Conservation (phyloP, 768 basidiomycete species). For the Phylloporus sp. region DNA sequence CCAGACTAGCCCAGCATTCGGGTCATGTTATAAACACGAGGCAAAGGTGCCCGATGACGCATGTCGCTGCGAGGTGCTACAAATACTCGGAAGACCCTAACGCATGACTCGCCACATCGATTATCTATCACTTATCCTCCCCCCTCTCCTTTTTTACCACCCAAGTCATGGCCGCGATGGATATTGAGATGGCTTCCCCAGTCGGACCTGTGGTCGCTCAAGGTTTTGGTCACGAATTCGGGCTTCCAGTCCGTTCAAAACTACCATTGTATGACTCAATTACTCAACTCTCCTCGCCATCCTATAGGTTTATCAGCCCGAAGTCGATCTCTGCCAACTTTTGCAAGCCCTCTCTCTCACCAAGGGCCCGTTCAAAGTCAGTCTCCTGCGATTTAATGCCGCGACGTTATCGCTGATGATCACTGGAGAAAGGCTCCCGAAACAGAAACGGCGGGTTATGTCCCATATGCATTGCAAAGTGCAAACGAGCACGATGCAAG, state of each 20-base stretch:
- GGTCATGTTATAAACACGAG: conserved; percentile 27
- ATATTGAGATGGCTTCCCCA: conserved; percentile 33
- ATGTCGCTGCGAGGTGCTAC: conserved; percentile 24
- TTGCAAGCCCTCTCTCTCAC: conserved; percentile 49
- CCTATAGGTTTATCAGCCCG: conserved; percentile 25
- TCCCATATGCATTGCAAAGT: conserved; percentile 30
- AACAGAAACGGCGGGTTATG: conserved; percentile 15
- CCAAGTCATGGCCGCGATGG: conserved; percentile 23
- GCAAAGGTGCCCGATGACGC: conserved; percentile 24
- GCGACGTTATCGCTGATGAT: conserved; percentile 12
- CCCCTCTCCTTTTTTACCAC: background rate
- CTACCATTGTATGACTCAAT: background rate
- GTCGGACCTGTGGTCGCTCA: conserved; percentile 26
- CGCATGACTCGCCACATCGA: conserved; percentile 8
- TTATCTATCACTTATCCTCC: conserved; percentile 11
- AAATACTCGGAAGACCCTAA: conserved; percentile 17
- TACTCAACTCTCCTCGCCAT: conserved; percentile 1
- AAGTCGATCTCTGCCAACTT: conserved; percentile 51
- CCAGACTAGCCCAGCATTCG: conserved; percentile 6
- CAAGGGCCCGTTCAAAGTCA: conserved; percentile 33
- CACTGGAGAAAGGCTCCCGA: conserved; percentile 34
- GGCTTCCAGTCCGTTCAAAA: conserved; percentile 19
- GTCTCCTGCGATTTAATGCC: background rate
- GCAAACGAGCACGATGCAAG: conserved; percentile 38
- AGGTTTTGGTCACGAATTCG: conserved; percentile 15